phyloP scores from a whole-genome alignment of 805 yeast species.

The Cyberlindnera sargentensis region DNA sequence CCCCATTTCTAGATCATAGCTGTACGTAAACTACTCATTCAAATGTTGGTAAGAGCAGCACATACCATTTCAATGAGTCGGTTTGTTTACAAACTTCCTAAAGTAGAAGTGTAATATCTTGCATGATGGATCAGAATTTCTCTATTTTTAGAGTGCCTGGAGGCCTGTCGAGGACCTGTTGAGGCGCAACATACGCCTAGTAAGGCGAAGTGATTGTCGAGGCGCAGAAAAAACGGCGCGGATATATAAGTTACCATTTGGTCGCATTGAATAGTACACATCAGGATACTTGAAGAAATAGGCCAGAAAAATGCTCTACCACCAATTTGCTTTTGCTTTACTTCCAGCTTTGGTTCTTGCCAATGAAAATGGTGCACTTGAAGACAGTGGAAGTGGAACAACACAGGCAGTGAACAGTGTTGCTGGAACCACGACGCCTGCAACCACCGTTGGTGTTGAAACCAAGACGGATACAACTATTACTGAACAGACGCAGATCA shows the following conservation, averaged over 20 bases:
- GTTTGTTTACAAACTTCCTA: background rate
- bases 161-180: too few species aligned
- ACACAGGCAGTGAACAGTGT: slow-evolving; percentile 4
- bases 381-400: slow-evolving; percentile 1
- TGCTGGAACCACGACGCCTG: slow-evolving; percentile 1
- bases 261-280: background rate
- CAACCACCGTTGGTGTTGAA: slow-evolving; percentile 5
- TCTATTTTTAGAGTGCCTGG: too few species aligned
- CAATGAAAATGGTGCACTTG: slow-evolving; percentile 9
- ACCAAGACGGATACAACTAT: background rate
- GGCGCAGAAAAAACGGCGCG: background rate
- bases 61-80: background rate
- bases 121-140: background rate
- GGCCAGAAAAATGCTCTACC: slow-evolving; percentile 9
- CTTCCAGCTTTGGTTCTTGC: slow-evolving; percentile 7
- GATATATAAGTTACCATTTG: background rate
- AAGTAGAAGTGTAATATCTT: background rate
- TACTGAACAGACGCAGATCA: background rate
- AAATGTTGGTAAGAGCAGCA: background rate
- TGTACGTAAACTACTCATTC: too few species aligned
- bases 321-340: slow-evolving; percentile 7
- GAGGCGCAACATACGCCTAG: too few species aligned
- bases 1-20: too few species aligned
- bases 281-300: too few species aligned
- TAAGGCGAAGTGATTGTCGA: too few species aligned